Base-by-base conservation (phyloP, 2,329 filamentous ascomycete species). In the Aspergillus versicolor region DNA sequence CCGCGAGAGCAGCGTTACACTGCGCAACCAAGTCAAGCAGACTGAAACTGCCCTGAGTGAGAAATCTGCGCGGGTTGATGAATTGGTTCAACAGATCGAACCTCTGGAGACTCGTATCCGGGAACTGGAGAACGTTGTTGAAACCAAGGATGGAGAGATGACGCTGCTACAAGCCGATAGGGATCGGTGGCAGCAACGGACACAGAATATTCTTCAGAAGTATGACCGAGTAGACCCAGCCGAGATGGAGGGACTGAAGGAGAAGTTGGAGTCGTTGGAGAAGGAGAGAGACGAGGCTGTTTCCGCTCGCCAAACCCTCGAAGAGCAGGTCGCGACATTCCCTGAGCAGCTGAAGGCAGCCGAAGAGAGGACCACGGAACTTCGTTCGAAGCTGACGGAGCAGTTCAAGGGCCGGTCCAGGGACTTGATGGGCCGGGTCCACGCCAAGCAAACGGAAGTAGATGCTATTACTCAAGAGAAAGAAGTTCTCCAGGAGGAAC, bases 181-280 rank as follows among this genome's bases (percentile, higher is more conserved):
- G 15, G 93, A 97, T 70, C 86, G 91, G 57, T 97, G 93, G 90
- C 92, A 96, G 75, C 93, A 97, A 79, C 88, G 94, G 22, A 95
- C 92, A 1, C 92, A 97, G 70, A 91, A 95, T 65, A 97, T 99
- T 60, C 84, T 99, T 50, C 92, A 91, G 63, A 97, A 96, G 72
- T 97, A 97, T 70, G 92, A 96, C 65, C 90, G 93, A 55, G 91
- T 95, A 52, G 94, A 99, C 70, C 93, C 94, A 43, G 91, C 90
- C 3, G 93, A 97, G 69, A 84, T 97, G 70, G 93, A 97, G 66
- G 87, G 89, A 58, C 82, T 99, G 57, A 96, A 94, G 77, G 86
- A 89, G 69, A 87, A 88, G 58, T 84, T 97, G 52, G 77, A 85
- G 6, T 77, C 77, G 2, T 76, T 92, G 11, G 82, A 91, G 70